Evolutionary conservation across 2,329 filamentous ascomycete species (phyloP).

Genomic region (Cladophialophora chaetospira): DNA sequence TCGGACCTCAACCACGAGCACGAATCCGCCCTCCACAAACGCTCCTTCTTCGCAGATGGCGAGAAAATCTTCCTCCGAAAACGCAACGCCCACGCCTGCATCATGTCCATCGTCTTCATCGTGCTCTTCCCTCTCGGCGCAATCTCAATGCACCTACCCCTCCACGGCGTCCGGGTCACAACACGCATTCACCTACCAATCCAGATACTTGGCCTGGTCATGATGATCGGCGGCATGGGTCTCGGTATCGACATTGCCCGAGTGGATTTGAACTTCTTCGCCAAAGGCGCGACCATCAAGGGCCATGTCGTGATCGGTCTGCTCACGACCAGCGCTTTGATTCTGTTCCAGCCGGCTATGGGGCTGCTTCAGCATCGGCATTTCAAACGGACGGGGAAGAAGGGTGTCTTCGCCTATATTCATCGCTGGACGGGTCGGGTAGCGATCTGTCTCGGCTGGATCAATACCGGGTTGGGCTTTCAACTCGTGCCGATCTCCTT

Average conservation of each 20-base stretch:
- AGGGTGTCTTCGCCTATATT: constrained; percentile 41
- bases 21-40: constrained; percentile 5
- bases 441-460: constrained; percentile 55
- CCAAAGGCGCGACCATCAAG: constrained; percentile 3
- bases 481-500: constrained; percentile 42
- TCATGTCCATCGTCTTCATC: constrained; percentile 48
- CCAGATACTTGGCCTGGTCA: constrained; percentile 51
- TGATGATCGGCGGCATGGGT: constrained; percentile 53
- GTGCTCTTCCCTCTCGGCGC: constrained; percentile 41
- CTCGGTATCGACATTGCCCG: constrained; percentile 54
- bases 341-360: constrained; percentile 59
- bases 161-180: constrained; percentile 44
- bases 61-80: constrained; percentile 22
- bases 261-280: constrained; percentile 16
- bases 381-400: constrained; percentile 49
- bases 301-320: constrained; percentile 21
- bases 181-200: constrained; percentile 43
- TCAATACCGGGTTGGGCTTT: constrained; percentile 60
- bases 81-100: constrained; percentile 38
- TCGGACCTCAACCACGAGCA: background rate
- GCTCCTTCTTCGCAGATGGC: constrained; percentile 12
- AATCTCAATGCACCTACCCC: constrained; percentile 38
- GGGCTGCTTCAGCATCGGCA: constrained; percentile 55
- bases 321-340: constrained; percentile 39
- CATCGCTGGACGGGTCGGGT: constrained; percentile 60